Evolutionary conservation across 805 yeast species (phyloP).

Genomic region (Pichia deserticola): DNA sequence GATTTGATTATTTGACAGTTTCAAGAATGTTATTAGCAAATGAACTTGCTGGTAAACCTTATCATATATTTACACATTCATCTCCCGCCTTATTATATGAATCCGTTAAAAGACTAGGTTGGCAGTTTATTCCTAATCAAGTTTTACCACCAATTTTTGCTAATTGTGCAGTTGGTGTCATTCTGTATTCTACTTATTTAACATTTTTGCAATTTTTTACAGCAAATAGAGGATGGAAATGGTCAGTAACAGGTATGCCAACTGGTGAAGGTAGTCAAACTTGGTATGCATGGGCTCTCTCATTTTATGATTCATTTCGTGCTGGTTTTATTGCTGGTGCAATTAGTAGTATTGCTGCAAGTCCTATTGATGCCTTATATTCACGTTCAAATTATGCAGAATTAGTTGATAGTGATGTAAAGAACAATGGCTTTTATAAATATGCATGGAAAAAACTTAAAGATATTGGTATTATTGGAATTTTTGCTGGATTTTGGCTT

Average conservation of each 20-base stretch:
- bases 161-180: conserved; percentile 83
- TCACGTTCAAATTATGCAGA: conserved; percentile 75
- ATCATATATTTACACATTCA: conserved; percentile 62
- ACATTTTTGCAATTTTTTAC: conserved; percentile 38
- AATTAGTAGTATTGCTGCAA: conserved; percentile 82
- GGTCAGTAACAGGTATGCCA: conserved; percentile 5
- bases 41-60: conserved; percentile 39
- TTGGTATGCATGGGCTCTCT: conserved; percentile 9
- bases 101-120: conserved; percentile 63
- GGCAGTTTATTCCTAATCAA: conserved; percentile 79
- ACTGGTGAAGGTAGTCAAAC: conserved; percentile 8
- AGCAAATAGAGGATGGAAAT: conserved; percentile 12
- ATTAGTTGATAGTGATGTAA: conserved; percentile 45
- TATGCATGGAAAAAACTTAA: conserved; percentile 63
- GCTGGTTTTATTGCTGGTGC: conserved; percentile 87
- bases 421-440: conserved; percentile 58
- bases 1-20: conserved; percentile 78
- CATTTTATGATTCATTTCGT: conserved; percentile 48
- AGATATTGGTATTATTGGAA: conserved; percentile 74
- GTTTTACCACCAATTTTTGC: conserved; percentile 84
- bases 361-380: conserved; percentile 88
- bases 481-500: conserved; percentile 83
- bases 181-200: conserved; percentile 77
- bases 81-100: conserved; percentile 64
- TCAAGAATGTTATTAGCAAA: conserved; percentile 47